Percentiles rank a stretch among this genome's conserved stretches.
These are phyloP conservation scores for Craspedostauros australis DNA, from an alignment of 108 stramenopile genomes.

Conservation along the genomic window DNA sequence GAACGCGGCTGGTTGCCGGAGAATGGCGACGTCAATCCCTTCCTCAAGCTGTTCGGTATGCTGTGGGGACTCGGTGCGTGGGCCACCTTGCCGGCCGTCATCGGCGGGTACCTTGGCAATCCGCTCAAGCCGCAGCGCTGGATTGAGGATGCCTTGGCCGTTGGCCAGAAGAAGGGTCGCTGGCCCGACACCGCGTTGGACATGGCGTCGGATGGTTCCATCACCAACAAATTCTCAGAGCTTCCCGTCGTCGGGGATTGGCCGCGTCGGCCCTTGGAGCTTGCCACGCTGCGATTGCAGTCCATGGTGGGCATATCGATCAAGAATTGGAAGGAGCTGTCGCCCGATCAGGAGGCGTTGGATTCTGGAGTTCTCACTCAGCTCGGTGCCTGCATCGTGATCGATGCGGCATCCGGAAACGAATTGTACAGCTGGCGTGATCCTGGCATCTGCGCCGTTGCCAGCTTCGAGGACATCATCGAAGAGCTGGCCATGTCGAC, in stretches of 20 bases:
- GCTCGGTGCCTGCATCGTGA: slow-evolving; percentile 71
- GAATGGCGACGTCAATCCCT: slow-evolving; percentile 69
- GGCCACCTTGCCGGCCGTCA: slow-evolving; percentile 87
- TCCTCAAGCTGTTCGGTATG: slow-evolving; percentile 86
- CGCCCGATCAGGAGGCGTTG: slow-evolving; percentile 63
- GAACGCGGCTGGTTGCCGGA: slow-evolving; percentile 74
- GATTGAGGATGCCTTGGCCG: slow-evolving; percentile 83
- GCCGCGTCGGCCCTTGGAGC: slow-evolving; percentile 82
- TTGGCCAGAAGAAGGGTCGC: slow-evolving; percentile 62
- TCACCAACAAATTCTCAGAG: slow-evolving; percentile 67
- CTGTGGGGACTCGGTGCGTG: slow-evolving; percentile 85
- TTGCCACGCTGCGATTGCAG: slow-evolving; percentile 84
- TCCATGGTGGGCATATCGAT: slow-evolving; percentile 85
- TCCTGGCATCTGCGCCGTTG: slow-evolving; percentile 85
- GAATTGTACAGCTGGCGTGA: slow-evolving; percentile 68
- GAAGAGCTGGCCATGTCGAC: too few relatives aligned
- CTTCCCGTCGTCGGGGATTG: slow-evolving; percentile 79
- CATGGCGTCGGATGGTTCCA: slow-evolving; percentile 40
- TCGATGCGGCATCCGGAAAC: slow-evolving; percentile 31
- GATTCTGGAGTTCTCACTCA: slow-evolving; percentile 78
- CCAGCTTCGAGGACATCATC: slow-evolving; percentile 76
- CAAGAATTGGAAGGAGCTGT: slow-evolving; percentile 74
- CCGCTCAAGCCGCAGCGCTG: slow-evolving; percentile 75
- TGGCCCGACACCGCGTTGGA: slow-evolving; percentile 83
- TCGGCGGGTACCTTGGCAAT: slow-evolving; percentile 89